A percentile compares a stretch with the other conserved stretches of the same genome.
phyloP scores from a whole-genome alignment of 2,329 filamentous ascomycete species.

The Penicillium sp. region DNA sequence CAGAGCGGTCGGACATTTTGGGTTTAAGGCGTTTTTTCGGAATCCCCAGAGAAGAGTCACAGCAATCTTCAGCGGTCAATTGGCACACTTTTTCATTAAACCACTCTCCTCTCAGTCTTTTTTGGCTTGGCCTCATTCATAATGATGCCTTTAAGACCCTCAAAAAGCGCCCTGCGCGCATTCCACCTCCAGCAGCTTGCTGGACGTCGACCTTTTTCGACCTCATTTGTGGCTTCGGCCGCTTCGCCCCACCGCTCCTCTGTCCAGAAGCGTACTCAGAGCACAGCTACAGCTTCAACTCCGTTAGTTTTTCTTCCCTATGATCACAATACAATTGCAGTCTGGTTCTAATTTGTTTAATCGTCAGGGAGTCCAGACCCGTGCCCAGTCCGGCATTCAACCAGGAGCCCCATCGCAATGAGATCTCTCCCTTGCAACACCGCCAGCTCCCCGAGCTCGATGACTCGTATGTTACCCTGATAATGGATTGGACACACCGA shows the following conservation, averaged over 20 bases:
- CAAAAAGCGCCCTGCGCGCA: slow-evolving; percentile 49
- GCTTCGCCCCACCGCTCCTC: slow-evolving; percentile 48
- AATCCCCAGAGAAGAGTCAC: slow-evolving; percentile 21
- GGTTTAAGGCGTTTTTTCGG: slow-evolving; percentile 23
- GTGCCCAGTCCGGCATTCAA: slow-evolving; percentile 62
- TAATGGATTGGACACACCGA: not conserved
- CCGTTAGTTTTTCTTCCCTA: slow-evolving; percentile 48
- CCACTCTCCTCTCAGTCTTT: slow-evolving; percentile 18
- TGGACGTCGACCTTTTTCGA: slow-evolving; percentile 44
- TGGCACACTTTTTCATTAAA: slow-evolving; percentile 18
- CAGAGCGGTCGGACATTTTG: slow-evolving; percentile 21
- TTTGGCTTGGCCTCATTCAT: slow-evolving; percentile 38
- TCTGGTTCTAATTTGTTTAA: slow-evolving; percentile 5
- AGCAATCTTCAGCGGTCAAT: slow-evolving; percentile 25
- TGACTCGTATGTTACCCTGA: slow-evolving; percentile 64
- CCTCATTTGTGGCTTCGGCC: slow-evolving; percentile 45
- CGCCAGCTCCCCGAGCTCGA: slow-evolving; percentile 65
- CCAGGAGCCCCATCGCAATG: slow-evolving; percentile 57
- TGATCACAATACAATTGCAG: slow-evolving; percentile 13
- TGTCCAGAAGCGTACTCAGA: slow-evolving; percentile 46
- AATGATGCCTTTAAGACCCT: slow-evolving; percentile 53
- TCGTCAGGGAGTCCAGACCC: slow-evolving; percentile 54
- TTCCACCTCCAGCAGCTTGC: slow-evolving; percentile 43
- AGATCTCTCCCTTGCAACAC: slow-evolving; percentile 65
- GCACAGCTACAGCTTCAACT: slow-evolving; percentile 50